These are phyloP conservation scores for Podospora pseudoanserina DNA, from an alignment of 495 filamentous ascomycete species.

Conservation along the genomic window DNA sequence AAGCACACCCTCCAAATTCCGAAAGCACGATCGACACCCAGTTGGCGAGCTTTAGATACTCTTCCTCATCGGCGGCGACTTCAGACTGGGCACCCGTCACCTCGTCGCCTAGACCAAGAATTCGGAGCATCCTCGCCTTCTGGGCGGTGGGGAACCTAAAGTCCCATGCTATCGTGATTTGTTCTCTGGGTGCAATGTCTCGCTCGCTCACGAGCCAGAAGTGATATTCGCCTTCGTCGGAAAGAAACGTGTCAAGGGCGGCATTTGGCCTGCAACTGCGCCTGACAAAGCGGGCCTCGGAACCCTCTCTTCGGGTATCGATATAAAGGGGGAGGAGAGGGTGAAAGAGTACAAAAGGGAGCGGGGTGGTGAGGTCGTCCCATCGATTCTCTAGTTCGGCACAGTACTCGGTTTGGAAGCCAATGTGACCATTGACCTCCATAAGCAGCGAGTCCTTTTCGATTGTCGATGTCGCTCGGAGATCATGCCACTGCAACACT, in stretches of 20 bases:
- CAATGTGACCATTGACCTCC: slow-evolving; percentile 83
- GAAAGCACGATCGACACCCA: slow-evolving; percentile 72
- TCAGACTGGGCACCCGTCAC: slow-evolving; percentile 33
- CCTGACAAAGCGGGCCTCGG: slow-evolving; percentile 74
- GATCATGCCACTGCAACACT: slow-evolving; percentile 62
- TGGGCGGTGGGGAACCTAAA: slow-evolving; percentile 48
- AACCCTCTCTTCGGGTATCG: slow-evolving; percentile 82
- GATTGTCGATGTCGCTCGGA: slow-evolving; percentile 58
- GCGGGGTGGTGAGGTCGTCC: slow-evolving; percentile 69
- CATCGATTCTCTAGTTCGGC: slow-evolving; percentile 69
- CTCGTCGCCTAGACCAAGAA: slow-evolving; percentile 51
- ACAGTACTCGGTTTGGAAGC: slow-evolving; percentile 72
- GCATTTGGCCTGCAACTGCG: slow-evolving; percentile 88
- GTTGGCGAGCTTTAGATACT: slow-evolving; percentile 47
- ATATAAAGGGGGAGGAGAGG: slow-evolving; percentile 81
- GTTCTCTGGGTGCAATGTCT: slow-evolving; percentile 56
- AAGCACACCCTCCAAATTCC: slow-evolving; percentile 87
- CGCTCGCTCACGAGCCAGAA: slow-evolving; percentile 84
- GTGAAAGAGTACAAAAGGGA: slow-evolving; percentile 83
- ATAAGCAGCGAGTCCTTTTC: slow-evolving; percentile 68
- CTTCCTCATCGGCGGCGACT: slow-evolving; percentile 43
- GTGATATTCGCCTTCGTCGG: slow-evolving; percentile 69
- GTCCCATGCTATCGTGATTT: slow-evolving; percentile 56
- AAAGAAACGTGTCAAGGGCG: slow-evolving; percentile 73
- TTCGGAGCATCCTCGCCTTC: slow-evolving; percentile 41